Conservation (phyloP, 345 rosid species). For the Ceriops zippeliana region DNA sequence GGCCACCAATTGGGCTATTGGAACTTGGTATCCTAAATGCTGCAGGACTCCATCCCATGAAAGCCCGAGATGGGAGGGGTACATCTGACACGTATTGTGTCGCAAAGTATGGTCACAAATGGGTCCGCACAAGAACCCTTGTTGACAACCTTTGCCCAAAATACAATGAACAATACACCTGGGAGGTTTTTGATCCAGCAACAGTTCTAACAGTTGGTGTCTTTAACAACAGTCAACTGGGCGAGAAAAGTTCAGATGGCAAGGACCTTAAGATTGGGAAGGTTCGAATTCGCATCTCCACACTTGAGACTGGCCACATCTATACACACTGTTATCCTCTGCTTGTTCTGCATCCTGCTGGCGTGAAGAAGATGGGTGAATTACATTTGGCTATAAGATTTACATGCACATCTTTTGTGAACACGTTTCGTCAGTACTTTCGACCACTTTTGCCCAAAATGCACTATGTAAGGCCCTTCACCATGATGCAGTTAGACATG, state of each 20-base stretch:
- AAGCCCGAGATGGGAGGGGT: conserved; percentile 33
- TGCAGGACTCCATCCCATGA: conserved; percentile 33
- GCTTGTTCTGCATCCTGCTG: conserved; percentile 31
- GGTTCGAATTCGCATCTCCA: conserved; percentile 32
- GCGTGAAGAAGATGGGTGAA: conserved; percentile 35
- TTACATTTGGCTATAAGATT: conserved; percentile 35
- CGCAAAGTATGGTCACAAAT: conserved; percentile 33
- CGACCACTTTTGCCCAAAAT: conserved; percentile 30
- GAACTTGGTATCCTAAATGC: conserved; percentile 33
- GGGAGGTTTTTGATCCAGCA: conserved; percentile 34
- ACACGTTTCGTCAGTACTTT: conserved; percentile 31
- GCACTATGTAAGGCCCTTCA: conserved; percentile 35
- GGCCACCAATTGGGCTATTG: conserved; percentile 32
- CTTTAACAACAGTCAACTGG: conserved; percentile 29
- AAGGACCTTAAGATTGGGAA: conserved; percentile 34
- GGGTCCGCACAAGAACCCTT: conserved; percentile 33
- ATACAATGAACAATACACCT: conserved; percentile 34
- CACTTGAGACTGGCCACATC: conserved; percentile 33
- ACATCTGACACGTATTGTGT: conserved; percentile 34
- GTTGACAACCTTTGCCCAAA: conserved; percentile 26
- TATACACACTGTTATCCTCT: conserved; percentile 33
- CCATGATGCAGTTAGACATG: conserved; percentile 33
- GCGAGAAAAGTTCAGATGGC: conserved; percentile 24
- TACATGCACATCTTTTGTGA: conserved; percentile 28
- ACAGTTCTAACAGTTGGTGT: conserved; percentile 35